These are phyloP conservation scores for Oligophagozyma castellii DNA, from an alignment of 1,139 yeast genomes.

Conservation along the genomic window DNA sequence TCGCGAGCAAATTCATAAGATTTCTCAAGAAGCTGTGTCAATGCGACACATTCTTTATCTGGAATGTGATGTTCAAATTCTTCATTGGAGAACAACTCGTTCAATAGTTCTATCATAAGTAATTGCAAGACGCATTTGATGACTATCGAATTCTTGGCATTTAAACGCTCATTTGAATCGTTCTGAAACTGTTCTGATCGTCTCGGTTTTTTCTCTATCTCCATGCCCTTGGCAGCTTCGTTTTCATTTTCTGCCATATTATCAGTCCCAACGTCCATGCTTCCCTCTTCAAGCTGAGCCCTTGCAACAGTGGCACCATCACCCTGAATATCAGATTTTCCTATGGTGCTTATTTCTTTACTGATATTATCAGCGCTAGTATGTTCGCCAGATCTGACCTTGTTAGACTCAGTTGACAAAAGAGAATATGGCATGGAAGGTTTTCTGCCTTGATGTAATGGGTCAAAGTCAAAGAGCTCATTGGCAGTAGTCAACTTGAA, in stretches of 20 bases:
- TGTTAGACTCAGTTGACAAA: no score
- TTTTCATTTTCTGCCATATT: slow-evolving; percentile 2
- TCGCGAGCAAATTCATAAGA: slow-evolving; percentile 74
- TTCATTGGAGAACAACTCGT: slow-evolving; percentile 61
- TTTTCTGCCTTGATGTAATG: slow-evolving; percentile 30
- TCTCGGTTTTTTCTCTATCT: slow-evolving; percentile 5
- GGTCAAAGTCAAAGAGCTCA: slow-evolving; percentile 67
- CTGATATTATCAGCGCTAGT: slow-evolving; percentile 1
- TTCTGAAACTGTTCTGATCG: slow-evolving; percentile 13
- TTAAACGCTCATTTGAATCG: slow-evolving; percentile 24
- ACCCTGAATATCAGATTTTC: slow-evolving; percentile 10
- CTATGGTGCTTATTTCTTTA: slow-evolving; percentile 3
- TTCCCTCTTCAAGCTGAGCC: slow-evolving; percentile 22
- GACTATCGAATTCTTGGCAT: slow-evolving; percentile 66
- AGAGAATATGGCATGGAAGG: slow-evolving; percentile 5
- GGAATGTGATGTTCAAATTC: slow-evolving; percentile 61
- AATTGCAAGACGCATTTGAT: slow-evolving; percentile 86
- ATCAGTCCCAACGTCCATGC: slow-evolving; percentile 25
- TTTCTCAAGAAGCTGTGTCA: slow-evolving; percentile 46
- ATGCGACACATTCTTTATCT: slow-evolving; percentile 40
- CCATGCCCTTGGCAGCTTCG: neutral
- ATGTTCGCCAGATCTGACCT: neutral
- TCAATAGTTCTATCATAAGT: slow-evolving; percentile 73
- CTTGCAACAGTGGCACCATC: slow-evolving; percentile 20
- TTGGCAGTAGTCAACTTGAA: slow-evolving; percentile 77